Evolutionary conservation across 148 eudicot genomes (phyloP).

Genomic region (Euryodendron excelsum): DNA sequence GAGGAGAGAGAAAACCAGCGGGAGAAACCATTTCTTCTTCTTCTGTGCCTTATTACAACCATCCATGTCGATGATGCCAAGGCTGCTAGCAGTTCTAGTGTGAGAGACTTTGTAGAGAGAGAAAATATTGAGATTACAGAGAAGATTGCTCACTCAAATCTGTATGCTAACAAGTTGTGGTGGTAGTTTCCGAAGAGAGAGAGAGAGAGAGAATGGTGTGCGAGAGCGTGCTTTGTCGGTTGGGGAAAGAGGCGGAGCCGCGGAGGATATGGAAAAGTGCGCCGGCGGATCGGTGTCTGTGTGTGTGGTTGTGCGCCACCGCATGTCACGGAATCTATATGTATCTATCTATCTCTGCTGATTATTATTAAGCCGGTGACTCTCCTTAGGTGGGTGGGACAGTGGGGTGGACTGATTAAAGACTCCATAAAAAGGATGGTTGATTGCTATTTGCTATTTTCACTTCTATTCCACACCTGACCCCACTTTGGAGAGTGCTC

Average conservation of each 20-base stretch:
- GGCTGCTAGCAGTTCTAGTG: too few species aligned
- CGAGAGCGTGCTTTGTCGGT: too few species aligned
- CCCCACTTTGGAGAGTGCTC: too few species aligned
- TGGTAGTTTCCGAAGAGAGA: too few species aligned
- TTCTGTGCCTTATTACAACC: slow-evolving; percentile 34
- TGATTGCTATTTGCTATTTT: too few species aligned
- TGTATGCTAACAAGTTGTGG: too few species aligned
- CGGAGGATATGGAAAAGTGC: neutral
- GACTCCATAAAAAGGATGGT: too few species aligned
- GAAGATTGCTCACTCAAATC: neutral
- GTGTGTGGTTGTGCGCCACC: neutral
- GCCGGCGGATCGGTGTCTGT: neutral
- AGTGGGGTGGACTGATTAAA: neutral
- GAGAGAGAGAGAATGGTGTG: neutral
- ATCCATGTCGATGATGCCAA: slow-evolving; percentile 15
- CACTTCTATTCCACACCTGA: too few species aligned
- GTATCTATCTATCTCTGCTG: neutral
- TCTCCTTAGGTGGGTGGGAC: neutral
- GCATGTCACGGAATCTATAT: slow-evolving; percentile 6
- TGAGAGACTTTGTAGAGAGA: neutral
- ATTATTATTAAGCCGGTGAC: neutral
- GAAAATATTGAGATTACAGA: neutral
- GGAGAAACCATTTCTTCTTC: slow-evolving; percentile 47
- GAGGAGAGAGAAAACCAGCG: slow-evolving; percentile 33
- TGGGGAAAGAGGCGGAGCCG: too few species aligned